Evolutionary conservation across 2,329 filamentous ascomycete species (phyloP).

Genomic region (Pseudocercospora vitis): DNA sequence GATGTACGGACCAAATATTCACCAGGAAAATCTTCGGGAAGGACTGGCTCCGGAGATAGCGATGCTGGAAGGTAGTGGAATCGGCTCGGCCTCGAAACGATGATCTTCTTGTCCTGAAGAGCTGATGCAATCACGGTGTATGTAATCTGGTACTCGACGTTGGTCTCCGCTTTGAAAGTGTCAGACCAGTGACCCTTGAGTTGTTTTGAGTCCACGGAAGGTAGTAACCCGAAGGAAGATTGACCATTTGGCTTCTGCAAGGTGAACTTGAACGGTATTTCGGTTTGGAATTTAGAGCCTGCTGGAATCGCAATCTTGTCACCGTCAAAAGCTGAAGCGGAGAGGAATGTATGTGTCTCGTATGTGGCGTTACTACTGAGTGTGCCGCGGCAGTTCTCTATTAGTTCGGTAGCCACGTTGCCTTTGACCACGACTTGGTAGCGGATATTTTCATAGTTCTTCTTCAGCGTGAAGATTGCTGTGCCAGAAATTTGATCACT

Average conservation of each 20-base stretch:
- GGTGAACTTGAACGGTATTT: slow-evolving; percentile 18
- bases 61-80: slow-evolving; percentile 14
- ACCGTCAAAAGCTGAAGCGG: slow-evolving; percentile 15
- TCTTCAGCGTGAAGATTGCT: slow-evolving; percentile 17
- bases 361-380: slow-evolving; percentile 12
- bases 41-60: slow-evolving; percentile 2
- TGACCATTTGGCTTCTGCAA: slow-evolving; percentile 3
- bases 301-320: not conserved
- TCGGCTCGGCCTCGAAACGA: slow-evolving; percentile 7
- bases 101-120: slow-evolving; percentile 9
- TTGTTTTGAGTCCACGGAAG: slow-evolving; percentile 19
- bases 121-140: slow-evolving; percentile 19
- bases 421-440: slow-evolving; percentile 18
- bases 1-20: slow-evolving; percentile 18
- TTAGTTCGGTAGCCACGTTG: slow-evolving; percentile 12
- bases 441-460: slow-evolving; percentile 13
- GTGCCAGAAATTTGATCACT: slow-evolving; percentile 13
- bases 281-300: slow-evolving; percentile 3
- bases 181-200: slow-evolving; percentile 15
- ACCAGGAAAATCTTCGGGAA: slow-evolving; percentile 17
- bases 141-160: slow-evolving; percentile 14
- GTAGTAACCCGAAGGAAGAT: slow-evolving; percentile 7
- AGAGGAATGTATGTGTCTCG: slow-evolving; percentile 19
- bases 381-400: slow-evolving; percentile 10
- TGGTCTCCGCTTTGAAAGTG: slow-evolving; percentile 13